Evolutionary conservation across 805 yeast genomes (phyloP), one percentile per base, ranked within the genome.

Genomic region (Cyberlindnera subsufficiens): DNA sequence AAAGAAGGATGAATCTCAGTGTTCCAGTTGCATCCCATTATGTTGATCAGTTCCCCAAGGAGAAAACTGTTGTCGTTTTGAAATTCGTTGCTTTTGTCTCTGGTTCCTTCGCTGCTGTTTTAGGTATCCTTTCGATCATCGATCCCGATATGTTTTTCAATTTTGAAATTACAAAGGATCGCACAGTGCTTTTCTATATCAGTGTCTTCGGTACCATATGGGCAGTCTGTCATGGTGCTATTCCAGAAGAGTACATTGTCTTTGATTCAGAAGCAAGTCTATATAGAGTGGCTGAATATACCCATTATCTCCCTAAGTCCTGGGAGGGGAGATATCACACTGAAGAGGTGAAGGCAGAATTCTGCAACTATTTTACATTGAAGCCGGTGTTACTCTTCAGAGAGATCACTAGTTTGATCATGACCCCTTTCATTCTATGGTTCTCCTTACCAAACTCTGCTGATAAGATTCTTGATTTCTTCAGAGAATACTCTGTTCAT

Each of bases 181-280:
- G 80, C 50, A 82, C 96, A 0, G 89, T 86, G 0, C 67, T 91
- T 37, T 91, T 93, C 58, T 93, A 90, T 56, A 85, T 93, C 43
- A 87, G 96, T 46, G 62, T 91, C 0, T 77, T 91, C 50, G 97
- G 98, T 53, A 81, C 96, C 0, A 61, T 89, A 1, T 86, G 95
- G 75, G 96, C 98, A 0, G 68, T 90, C 0, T 77, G 93, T 11
- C 76, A 90, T 40, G 78, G 81, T 38, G 72, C 89, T 40, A 71
- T 84, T 19, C 77, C 86, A 0, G 77, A 74, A 30, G 83, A 78
- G 36, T 72, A 77, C 43, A 71, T 72, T 22, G 87, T 86, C n/a
- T 91, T 87, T 64, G 96, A 91, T 51, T 97, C 99, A 0, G 98
- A 91, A 54, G 82, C 85, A 1, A 80, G 88, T n/a, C 61, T 93